Percentiles rank a stretch among this genome's conserved stretches.
Conservation (phyloP, 2,329 filamentous ascomycete genomes). For the Exophiala aquamarina region DNA sequence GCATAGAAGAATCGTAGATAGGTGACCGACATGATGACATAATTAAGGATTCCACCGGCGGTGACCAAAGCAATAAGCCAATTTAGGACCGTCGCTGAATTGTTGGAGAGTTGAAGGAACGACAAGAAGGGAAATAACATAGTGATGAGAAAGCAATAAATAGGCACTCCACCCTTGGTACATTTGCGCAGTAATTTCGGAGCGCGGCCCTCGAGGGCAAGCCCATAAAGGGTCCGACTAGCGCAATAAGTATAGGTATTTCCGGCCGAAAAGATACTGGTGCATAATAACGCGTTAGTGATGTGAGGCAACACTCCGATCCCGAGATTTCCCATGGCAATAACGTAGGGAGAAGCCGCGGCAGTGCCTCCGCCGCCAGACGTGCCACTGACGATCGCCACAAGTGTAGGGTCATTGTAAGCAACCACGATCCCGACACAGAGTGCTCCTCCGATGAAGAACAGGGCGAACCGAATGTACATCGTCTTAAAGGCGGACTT, state of each 20-base stretch:
- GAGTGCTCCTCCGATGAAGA: constrained; percentile 72
- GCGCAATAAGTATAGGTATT: constrained; percentile 58
- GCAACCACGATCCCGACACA: constrained; percentile 69
- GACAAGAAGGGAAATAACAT: constrained; percentile 56
- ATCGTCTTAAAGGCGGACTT: constrained; percentile 74
- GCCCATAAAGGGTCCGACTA: constrained; percentile 53
- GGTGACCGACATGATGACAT: constrained; percentile 60
- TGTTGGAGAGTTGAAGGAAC: constrained; percentile 53
- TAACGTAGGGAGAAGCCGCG: constrained; percentile 62
- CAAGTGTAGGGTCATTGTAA: constrained; percentile 61
- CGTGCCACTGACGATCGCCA: constrained; percentile 30
- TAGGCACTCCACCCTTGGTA: constrained; percentile 61
- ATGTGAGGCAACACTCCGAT: constrained; percentile 56
- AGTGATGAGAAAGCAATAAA: constrained; percentile 57
- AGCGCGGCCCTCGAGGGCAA: constrained; percentile 54
- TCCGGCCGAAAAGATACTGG: constrained; percentile 57
- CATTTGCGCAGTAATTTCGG: constrained; percentile 58
- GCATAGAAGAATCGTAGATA: constrained; percentile 61
- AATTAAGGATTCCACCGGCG: constrained; percentile 51
- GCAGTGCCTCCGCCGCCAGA: constrained; percentile 53
- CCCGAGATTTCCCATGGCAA: constrained; percentile 59
- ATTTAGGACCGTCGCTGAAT: constrained; percentile 51
- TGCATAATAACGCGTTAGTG: constrained; percentile 57
- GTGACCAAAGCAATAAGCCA: constrained; percentile 54
- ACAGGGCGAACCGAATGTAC: constrained; percentile 70